phyloP scores from a whole-genome alignment of 148 eudicot species.

The Pharnaceum exiguum region DNA sequence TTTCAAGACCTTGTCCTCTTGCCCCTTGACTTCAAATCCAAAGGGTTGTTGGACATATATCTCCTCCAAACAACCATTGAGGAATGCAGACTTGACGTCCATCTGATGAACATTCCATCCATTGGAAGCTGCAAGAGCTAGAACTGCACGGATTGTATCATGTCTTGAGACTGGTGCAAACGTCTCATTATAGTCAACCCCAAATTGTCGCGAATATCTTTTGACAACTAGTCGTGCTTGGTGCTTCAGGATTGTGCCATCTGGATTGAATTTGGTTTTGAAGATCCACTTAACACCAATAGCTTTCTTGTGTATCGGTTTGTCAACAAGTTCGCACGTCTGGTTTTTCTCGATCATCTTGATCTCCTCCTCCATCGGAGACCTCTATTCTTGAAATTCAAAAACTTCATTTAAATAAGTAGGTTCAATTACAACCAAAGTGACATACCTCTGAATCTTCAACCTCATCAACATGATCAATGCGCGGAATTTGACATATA shows the following conservation, averaged over 20 bases:
- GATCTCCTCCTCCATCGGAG: background rate
- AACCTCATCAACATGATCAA: background rate
- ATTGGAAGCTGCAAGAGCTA: background rate
- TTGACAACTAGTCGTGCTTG: background rate
- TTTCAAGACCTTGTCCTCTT: background rate
- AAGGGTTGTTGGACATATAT: background rate
- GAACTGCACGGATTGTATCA: background rate
- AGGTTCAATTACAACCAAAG: background rate
- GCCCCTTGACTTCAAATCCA: background rate
- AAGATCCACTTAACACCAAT: too few species aligned
- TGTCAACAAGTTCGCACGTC: background rate
- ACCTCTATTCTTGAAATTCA: background rate
- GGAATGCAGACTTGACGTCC: background rate
- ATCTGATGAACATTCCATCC: background rate
- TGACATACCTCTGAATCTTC: background rate
- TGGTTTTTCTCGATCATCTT: too few species aligned
- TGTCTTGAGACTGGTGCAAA: too few species aligned
- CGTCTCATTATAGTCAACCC: too few species aligned
- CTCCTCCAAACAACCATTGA: background rate
- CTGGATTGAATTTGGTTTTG: too few species aligned
- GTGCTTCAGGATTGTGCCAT: too few species aligned
- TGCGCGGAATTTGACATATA: background rate
- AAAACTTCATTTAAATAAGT: background rate
- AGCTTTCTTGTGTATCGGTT: background rate
- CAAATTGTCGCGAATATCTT: background rate